Conservation (phyloP, 2,329 filamentous ascomycete species). For the Diplodia mutila region DNA sequence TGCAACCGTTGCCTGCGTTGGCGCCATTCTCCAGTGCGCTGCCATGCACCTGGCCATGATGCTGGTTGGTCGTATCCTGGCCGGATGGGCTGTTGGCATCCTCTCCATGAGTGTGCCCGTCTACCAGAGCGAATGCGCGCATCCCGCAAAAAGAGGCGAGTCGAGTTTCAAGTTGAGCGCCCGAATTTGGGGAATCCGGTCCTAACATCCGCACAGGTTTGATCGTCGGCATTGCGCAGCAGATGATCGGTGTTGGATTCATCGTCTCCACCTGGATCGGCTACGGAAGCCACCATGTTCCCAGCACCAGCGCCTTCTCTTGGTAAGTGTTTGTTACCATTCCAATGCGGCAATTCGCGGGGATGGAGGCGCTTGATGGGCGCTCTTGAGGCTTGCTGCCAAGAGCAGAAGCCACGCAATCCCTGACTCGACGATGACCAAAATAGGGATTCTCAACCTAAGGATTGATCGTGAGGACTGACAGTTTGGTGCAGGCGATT, state of each 20-base stretch:
- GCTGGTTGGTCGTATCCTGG: constrained; percentile 62
- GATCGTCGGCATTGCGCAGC: constrained; percentile 60
- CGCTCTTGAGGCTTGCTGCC: too few relatives aligned
- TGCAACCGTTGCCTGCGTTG: constrained; percentile 61
- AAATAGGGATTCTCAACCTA: too few relatives aligned
- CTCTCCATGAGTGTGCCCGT: constrained; percentile 65
- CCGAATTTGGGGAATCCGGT: too few relatives aligned
- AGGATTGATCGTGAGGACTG: not conserved
- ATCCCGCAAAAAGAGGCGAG: constrained; percentile 55
- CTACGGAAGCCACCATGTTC: constrained; percentile 47
- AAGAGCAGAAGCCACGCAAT: too few relatives aligned
- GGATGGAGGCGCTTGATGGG: too few relatives aligned
- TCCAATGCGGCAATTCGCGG: not conserved
- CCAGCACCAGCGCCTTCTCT: constrained; percentile 42
- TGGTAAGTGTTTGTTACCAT: constrained; percentile 31
- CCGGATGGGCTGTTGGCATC: constrained; percentile 62
- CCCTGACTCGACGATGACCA: too few relatives aligned
- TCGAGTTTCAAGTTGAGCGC: constrained; percentile 40
- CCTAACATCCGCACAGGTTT: constrained; percentile 39
- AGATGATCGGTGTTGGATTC: constrained; percentile 62
- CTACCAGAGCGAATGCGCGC: constrained; percentile 66
- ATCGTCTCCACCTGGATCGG: constrained; percentile 59
- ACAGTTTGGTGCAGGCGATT: constrained; percentile 35
- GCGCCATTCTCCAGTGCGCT: constrained; percentile 62
- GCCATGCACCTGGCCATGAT: constrained; percentile 62